phyloP scores from a whole-genome alignment of 208 protist species.

The Phytomonas sp. region DNA sequence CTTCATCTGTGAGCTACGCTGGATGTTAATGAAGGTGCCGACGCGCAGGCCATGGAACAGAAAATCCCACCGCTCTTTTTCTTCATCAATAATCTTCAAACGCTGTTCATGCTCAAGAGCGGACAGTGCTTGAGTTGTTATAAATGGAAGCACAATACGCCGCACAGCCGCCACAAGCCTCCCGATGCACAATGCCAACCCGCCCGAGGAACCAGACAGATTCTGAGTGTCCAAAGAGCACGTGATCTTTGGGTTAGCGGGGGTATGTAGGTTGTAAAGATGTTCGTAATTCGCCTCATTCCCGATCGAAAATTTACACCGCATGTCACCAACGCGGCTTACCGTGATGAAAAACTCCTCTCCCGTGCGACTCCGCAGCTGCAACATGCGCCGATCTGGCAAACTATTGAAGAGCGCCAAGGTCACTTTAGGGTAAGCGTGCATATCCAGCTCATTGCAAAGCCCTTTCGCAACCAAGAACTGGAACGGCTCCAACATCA shows the following conservation, averaged over 20 bases:
- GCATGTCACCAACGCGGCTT: constrained; percentile 49
- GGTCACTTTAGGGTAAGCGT: constrained; percentile 60
- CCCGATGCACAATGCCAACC: constrained; percentile 54
- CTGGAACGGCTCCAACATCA: constrained; percentile 77
- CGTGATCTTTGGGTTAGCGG: constrained; percentile 41
- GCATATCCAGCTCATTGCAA: constrained; percentile 54
- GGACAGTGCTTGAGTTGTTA: constrained; percentile 64
- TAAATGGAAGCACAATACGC: constrained; percentile 52
- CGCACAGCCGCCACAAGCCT: constrained; percentile 50
- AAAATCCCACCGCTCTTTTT: constrained; percentile 77
- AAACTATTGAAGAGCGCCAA: constrained; percentile 77
- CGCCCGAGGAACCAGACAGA: constrained; percentile 32
- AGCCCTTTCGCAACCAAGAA: constrained; percentile 51
- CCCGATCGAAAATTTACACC: constrained; percentile 68
- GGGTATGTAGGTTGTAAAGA: constrained; percentile 71
- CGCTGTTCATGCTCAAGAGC: constrained; percentile 54
- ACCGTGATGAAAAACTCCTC: constrained; percentile 56
- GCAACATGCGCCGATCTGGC: constrained; percentile 69
- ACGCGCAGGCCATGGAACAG: constrained; percentile 69
- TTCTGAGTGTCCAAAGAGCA: constrained; percentile 43
- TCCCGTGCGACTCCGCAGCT: constrained; percentile 44
- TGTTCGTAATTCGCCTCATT: constrained; percentile 67
- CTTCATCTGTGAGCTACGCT: constrained; percentile 26
- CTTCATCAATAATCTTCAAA: constrained; percentile 47
- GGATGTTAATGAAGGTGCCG: constrained; percentile 46